A percentile compares a stretch with the other conserved stretches of the same genome.
Evolutionary conservation across 352 stramenopile species (phyloP).

Genomic region (Pythium utonaiense): DNA sequence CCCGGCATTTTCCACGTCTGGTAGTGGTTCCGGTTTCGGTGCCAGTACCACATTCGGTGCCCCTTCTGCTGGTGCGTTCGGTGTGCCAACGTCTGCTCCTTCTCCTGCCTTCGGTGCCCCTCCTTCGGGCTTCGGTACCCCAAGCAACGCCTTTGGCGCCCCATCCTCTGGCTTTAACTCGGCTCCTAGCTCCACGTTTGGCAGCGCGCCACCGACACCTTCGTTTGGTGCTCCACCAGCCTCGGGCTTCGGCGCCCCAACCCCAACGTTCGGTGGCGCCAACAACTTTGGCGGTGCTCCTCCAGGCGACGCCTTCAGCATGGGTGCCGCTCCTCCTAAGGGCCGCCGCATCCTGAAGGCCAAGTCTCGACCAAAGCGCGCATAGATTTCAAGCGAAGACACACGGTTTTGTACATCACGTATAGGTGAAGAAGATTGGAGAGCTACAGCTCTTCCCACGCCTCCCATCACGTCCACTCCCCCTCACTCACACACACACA

Average conservation of each 20-base stretch:
- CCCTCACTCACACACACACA: not conserved
- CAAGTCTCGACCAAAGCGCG: conserved; percentile 32
- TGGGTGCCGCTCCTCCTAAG: conserved; percentile 57
- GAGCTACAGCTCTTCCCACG: not conserved
- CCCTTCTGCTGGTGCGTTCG: conserved; percentile 11
- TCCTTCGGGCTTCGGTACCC: conserved; percentile 15
- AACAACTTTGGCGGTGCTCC: conserved; percentile 38
- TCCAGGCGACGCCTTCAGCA: conserved; percentile 58
- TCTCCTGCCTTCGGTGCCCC: conserved; percentile 20
- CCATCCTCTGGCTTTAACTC: not conserved
- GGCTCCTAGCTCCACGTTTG: conserved; percentile 16
- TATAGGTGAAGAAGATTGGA: not conserved
- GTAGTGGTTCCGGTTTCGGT: conserved; percentile 20
- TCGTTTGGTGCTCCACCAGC: conserved; percentile 27
- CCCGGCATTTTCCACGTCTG: conserved; percentile 20
- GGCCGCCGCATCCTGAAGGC: conserved; percentile 65
- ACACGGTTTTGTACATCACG: conserved; percentile 5
- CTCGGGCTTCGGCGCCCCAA: conserved; percentile 12
- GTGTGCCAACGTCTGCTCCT: conserved; percentile 24
- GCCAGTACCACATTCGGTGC: conserved; percentile 9
- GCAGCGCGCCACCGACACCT: conserved; percentile 14
- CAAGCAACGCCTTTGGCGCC: conserved; percentile 15
- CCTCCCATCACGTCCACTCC: not conserved
- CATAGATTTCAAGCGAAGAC: conserved; percentile 13
- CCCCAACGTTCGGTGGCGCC: conserved; percentile 21